phyloP scores from a whole-genome alignment of 75 land plant genomes.

The Ceratopteris richardii region DNA sequence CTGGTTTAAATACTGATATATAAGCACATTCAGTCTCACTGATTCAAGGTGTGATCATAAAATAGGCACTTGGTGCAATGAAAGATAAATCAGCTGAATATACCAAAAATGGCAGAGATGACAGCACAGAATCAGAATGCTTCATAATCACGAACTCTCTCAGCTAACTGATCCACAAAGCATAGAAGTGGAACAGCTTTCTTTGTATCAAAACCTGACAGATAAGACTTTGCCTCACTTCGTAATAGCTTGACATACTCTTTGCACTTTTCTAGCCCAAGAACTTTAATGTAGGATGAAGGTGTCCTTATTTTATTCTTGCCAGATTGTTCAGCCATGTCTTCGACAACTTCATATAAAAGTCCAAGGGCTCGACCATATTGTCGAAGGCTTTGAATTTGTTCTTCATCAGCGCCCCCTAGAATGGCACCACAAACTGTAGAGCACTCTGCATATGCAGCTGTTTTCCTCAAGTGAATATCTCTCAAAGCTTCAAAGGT shows the following conservation, averaged over 20 bases:
- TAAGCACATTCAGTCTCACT: too few relatives aligned
- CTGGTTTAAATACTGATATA: too few relatives aligned
- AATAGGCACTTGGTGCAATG: too few relatives aligned
- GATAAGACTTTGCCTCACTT: slow-evolving; percentile 48
- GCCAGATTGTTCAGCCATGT: slow-evolving; percentile 32
- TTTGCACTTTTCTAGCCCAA: slow-evolving; percentile 64
- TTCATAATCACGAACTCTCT: slow-evolving; percentile 4
- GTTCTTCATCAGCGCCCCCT: slow-evolving; percentile 51
- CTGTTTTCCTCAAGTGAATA: slow-evolving; percentile 52
- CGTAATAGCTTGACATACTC: slow-evolving; percentile 52
- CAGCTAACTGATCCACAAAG: slow-evolving; percentile 77
- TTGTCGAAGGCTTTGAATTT: slow-evolving; percentile 32
- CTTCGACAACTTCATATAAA: slow-evolving; percentile 60
- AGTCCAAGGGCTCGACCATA: slow-evolving; percentile 68
- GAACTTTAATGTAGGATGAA: slow-evolving; percentile 41
- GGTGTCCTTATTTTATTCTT: slow-evolving; percentile 24
- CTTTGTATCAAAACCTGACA: slow-evolving; percentile 36
- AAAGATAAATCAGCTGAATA: too few relatives aligned
- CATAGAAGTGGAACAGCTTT: slow-evolving; percentile 50
- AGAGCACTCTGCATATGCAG: slow-evolving; percentile 54
- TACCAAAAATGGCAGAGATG: too few relatives aligned
- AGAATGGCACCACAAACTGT: slow-evolving; percentile 54
- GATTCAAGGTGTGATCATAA: too few relatives aligned
- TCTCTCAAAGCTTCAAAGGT: slow-evolving; percentile 1
- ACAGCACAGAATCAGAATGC: too few relatives aligned